Evolutionary conservation across 1,284 basidiomycete genomes (phyloP).

Genomic region (Ustilago cynodontis): DNA sequence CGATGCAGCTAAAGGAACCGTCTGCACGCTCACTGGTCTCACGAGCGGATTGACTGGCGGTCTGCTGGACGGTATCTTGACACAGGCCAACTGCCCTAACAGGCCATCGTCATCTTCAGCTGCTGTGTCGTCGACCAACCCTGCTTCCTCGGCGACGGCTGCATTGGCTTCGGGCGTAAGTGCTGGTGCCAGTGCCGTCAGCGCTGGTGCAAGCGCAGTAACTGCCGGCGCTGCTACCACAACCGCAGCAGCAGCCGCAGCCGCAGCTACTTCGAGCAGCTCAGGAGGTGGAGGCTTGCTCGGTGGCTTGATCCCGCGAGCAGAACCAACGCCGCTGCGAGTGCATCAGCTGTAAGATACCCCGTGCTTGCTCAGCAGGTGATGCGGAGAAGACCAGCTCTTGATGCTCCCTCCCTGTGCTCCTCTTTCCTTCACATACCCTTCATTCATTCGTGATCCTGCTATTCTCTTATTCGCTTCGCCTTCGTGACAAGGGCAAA

Average conservation of each 20-base stretch:
- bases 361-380: neutral
- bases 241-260: neutral
- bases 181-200: neutral
- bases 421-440: neutral
- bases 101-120: conserved; percentile 18
- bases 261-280: neutral
- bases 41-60: conserved; percentile 9
- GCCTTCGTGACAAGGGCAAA: neutral
- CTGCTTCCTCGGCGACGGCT: neutral
- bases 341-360: conserved; percentile 7
- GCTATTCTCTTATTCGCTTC: neutral
- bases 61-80: conserved; percentile 23
- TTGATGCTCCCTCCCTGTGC: neutral
- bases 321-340: neutral
- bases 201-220: neutral
- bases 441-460: neutral
- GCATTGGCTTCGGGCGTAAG: neutral
- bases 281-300: neutral
- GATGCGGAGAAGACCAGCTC: conserved; percentile 9
- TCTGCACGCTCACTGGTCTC: conserved; percentile 22
- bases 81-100: conserved; percentile 28
- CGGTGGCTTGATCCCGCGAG: conserved; percentile 1
- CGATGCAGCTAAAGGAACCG: conserved; percentile 9
- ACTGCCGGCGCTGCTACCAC: conserved; percentile 5
- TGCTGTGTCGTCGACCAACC: conserved; percentile 13